phyloP scores from a whole-genome alignment of 768 basidiomycete species.

The Tremella fuciformis region DNA sequence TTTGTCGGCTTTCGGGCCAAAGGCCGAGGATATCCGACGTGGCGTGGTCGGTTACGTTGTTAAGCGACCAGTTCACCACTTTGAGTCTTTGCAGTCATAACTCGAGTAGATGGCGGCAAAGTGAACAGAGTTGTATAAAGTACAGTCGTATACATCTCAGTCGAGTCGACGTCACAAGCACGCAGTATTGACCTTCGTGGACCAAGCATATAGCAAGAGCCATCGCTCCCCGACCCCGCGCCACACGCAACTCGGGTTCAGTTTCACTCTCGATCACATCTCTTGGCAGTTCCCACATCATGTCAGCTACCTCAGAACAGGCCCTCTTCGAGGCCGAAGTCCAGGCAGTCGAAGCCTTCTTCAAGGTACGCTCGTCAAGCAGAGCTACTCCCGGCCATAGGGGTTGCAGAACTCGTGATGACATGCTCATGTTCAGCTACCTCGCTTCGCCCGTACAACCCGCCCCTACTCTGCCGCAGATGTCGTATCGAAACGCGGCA shows the following conservation, averaged over 20 bases:
- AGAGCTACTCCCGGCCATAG: background rate
- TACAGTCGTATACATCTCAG: no score
- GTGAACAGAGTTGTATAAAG: no score
- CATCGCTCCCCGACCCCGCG: no score
- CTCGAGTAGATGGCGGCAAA: no score
- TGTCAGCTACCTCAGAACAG: slow-evolving; percentile 48
- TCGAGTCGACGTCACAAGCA: background rate
- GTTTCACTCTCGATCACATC: no score
- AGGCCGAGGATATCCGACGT: no score
- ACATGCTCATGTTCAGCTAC: slow-evolving; percentile 57
- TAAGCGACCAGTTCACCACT: no score
- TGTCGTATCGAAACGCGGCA: slow-evolving; percentile 91
- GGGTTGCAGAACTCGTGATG: background rate
- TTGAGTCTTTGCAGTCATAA: no score
- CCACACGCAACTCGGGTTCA: no score
- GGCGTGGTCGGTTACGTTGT: no score
- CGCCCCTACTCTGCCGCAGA: slow-evolving; percentile 91
- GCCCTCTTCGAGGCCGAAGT: slow-evolving; percentile 75
- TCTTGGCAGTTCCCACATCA: background rate
- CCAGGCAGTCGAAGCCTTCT: slow-evolving; percentile 81
- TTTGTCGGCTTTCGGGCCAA: no score
- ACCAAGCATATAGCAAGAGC: no score
- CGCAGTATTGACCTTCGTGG: background rate
- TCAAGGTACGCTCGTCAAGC: slow-evolving; percentile 60
- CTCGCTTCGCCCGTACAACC: slow-evolving; percentile 79